Evolutionary conservation across 108 stramenopile genomes (phyloP).

Genomic region (Fragilaria crotonensis): DNA sequence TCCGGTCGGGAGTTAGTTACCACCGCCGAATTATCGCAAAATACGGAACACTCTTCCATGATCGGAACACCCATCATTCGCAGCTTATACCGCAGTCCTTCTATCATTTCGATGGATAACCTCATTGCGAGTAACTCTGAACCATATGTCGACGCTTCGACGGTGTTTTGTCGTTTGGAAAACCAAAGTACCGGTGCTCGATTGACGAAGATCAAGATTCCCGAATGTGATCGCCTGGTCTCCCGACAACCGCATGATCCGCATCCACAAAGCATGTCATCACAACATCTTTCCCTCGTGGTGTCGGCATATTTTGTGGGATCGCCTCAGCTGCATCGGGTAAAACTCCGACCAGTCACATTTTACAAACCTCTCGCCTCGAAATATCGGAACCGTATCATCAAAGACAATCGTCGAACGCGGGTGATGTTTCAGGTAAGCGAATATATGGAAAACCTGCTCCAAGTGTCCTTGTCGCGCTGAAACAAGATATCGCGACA

Average conservation of each 20-base stretch:
- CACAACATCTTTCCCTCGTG: slow-evolving; percentile 20
- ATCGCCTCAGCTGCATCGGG: slow-evolving; percentile 13
- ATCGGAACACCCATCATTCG: slow-evolving; percentile 43
- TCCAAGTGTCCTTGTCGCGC: slow-evolving; percentile 31
- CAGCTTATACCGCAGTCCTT: slow-evolving; percentile 40
- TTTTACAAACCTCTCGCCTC: too few relatives aligned
- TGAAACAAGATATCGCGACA: slow-evolving; percentile 16
- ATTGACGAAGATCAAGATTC: slow-evolving; percentile 19
- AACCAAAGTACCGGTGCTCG: slow-evolving; percentile 6
- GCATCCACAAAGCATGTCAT: slow-evolving; percentile 7
- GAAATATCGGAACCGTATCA: not conserved
- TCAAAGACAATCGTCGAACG: slow-evolving; percentile 19
- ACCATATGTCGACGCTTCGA: slow-evolving; percentile 25
- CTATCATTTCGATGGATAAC: slow-evolving; percentile 22
- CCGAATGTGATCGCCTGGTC: slow-evolving; percentile 7
- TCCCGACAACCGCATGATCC: not conserved
- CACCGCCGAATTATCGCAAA: slow-evolving; percentile 32
- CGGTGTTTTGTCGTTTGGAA: slow-evolving; percentile 1
- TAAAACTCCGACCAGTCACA: slow-evolving; percentile 15
- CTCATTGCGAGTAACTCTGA: slow-evolving; percentile 48
- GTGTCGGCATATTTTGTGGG: slow-evolving; percentile 18
- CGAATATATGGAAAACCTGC: slow-evolving; percentile 23
- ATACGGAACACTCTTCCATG: slow-evolving; percentile 15
- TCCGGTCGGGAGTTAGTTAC: slow-evolving; percentile 24
- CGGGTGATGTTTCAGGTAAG: slow-evolving; percentile 19